Percentiles rank a stretch among this genome's conserved stretches.
Evolutionary conservation across 164 flowering plant genomes (phyloP).

Genomic region (Taxillus chinensis): DNA sequence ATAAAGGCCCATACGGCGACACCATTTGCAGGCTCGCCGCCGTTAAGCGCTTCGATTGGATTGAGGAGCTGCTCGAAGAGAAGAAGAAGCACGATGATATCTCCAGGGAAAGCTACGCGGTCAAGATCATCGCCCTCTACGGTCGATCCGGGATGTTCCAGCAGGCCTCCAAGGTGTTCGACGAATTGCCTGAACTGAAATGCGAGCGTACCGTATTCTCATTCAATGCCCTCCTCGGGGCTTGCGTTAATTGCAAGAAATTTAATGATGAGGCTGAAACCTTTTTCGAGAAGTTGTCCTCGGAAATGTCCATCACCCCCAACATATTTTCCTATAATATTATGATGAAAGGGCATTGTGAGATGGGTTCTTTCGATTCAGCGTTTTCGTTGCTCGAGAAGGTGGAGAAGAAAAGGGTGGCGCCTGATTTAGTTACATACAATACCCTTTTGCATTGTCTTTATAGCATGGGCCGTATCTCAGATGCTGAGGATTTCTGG

Average conservation of each 20-base stretch:
- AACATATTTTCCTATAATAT: conserved; percentile 33
- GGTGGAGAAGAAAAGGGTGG: conserved; percentile 28
- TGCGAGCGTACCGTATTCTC: conserved; percentile 29
- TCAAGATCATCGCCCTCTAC: conserved; percentile 20
- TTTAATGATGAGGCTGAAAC: conserved; percentile 18
- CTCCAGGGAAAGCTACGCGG: conserved; percentile 19
- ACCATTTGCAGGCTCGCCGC: conserved; percentile 28
- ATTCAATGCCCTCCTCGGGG: conserved; percentile 39
- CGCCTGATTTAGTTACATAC: conserved; percentile 30
- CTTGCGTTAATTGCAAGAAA: conserved; percentile 21
- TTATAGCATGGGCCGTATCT: conserved; percentile 15
- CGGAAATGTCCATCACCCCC: conserved; percentile 17
- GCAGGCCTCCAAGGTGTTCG: conserved; percentile 42
- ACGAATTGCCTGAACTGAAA: conserved; percentile 39
- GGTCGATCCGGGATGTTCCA: conserved; percentile 35
- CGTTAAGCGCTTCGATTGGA: conserved; percentile 14
- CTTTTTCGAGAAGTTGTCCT: conserved; percentile 24
- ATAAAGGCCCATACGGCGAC: conserved; percentile 12
- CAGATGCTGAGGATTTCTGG: conserved; percentile 39
- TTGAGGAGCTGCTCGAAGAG: conserved; percentile 31
- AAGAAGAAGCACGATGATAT: conserved; percentile 29
- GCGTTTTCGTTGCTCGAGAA: conserved; percentile 27
- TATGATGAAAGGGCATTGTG: conserved; percentile 26
- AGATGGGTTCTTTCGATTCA: conserved; percentile 25
- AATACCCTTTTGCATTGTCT: conserved; percentile 29